Base-by-base conservation (phyloP, 2,329 filamentous ascomycete genomes). In the Aureobasidium zeae region DNA sequence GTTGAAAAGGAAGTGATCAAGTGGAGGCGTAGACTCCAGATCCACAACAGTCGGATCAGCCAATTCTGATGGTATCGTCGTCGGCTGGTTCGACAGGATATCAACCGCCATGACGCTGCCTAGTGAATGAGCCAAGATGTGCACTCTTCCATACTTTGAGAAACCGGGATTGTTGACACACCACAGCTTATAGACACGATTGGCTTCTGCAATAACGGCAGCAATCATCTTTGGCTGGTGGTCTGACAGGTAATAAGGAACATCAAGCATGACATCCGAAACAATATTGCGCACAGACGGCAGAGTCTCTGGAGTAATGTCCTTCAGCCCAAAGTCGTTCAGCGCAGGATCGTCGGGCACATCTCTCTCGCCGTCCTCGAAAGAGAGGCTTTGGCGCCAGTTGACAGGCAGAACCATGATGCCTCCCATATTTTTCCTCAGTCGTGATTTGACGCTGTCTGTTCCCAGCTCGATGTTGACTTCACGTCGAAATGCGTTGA, bases 191-290 rank as follows among this genome's bases (percentile, higher is more conserved):
- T 94, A 96, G n/a, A 98, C 85, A 4, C 89, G 77, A 57, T 98
- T 98, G 6, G 91, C 89, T 65, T 98, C 91, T 47, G 74, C 75
- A 29, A 94, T 81, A 35, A 95, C 79, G 1, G 91, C 88, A 31
- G 81, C 74, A 38, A 94, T 83, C 88, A 98, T 96, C 62, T 87
- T 94, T 3, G 81, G 77, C 56, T 96, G 94, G 64, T 96, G 89
- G 47, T 93, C 84, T 0, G 89, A 96, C 65, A 98, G 81, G 65
- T 96, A 98, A 59, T 94, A 96, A 0, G 91, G 91, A 37, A 98
- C 89, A 59, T 98, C 91, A 37, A 96, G 81, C 86, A 98, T 95
- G 54, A 98, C 86, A 60, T 98, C 91, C 30, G 85, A 93, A 49
- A 98, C 93, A 58, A 98, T 79, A 57, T 83, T 86, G 33, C 91